Conservation (phyloP, 1,284 basidiomycete species). For the Tetrapyrgos nigripes region DNA sequence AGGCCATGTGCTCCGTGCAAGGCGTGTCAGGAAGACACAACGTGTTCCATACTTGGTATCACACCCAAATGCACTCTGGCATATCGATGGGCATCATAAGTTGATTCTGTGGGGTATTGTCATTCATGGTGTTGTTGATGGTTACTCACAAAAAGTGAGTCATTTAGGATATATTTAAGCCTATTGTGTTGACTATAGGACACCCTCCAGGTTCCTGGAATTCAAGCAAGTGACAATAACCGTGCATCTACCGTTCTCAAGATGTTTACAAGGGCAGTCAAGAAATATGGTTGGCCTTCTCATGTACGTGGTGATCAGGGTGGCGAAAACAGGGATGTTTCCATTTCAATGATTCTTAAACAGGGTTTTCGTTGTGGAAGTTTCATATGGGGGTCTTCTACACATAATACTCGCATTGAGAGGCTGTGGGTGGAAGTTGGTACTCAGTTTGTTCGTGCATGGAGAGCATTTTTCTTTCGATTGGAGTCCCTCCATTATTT, state of each 20-base stretch:
- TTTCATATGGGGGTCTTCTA: constrained; percentile 40
- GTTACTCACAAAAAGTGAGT: neutral
- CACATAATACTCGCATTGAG: too few species aligned
- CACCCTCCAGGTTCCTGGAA: constrained; percentile 44
- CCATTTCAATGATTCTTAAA: constrained; percentile 34
- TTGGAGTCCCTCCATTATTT: constrained; percentile 12
- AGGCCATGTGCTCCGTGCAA: neutral
- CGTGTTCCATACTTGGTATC: constrained; percentile 7
- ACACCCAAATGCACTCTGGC: neutral
- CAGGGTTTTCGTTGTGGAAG: constrained; percentile 29
- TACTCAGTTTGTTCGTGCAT: constrained; percentile 7
- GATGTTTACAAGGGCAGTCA: neutral
- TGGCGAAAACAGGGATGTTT: constrained; percentile 24
- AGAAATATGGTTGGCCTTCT: constrained; percentile 8
- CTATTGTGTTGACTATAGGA: constrained; percentile 48
- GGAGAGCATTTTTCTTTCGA: constrained; percentile 10
- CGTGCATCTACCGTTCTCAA: neutral
- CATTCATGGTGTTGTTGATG: neutral
- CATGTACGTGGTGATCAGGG: constrained; percentile 10
- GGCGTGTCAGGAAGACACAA: neutral
- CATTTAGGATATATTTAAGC: constrained; percentile 32
- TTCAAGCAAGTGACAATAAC: constrained; percentile 17
- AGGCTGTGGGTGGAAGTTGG: constrained; percentile 7
- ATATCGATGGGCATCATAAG: neutral
- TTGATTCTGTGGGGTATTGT: too few species aligned